Conservation (phyloP, 129 eudicot genomes). For the Flaveria sonorensis region DNA sequence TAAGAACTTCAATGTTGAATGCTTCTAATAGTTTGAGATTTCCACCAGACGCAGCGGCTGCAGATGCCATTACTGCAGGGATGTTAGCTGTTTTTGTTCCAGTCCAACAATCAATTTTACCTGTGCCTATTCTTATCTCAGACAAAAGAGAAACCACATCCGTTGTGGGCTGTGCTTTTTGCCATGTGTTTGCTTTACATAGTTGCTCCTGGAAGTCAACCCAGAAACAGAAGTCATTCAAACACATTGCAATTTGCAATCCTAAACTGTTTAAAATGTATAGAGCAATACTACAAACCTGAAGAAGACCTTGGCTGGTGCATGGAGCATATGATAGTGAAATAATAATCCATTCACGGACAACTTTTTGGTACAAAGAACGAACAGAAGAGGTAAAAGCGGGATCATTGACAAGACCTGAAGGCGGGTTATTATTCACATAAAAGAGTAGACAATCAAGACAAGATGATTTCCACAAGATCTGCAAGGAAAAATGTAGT, state of each 20-base stretch:
- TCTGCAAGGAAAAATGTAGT: slow-evolving; percentile 54
- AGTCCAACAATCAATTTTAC: slow-evolving; percentile 80
- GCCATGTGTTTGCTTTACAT: slow-evolving; percentile 87
- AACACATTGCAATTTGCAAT: slow-evolving; percentile 12
- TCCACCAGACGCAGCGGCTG: slow-evolving; percentile 99
- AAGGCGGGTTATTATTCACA: slow-evolving; percentile 78
- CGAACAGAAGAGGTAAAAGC: slow-evolving; percentile 79
- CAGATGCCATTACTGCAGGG: slow-evolving; percentile 99
- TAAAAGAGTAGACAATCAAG: slow-evolving; percentile 82
- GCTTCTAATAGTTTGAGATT: slow-evolving; percentile 70
- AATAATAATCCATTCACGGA: slow-evolving; percentile 84
- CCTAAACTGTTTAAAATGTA: slow-evolving; percentile 1
- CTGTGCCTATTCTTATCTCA: slow-evolving; percentile 92
- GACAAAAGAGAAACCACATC: slow-evolving; percentile 93
- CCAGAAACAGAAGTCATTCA: neutral
- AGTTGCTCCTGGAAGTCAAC: slow-evolving; percentile 73
- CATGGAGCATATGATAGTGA: slow-evolving; percentile 99
- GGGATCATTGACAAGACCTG: slow-evolving; percentile 78
- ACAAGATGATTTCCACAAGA: slow-evolving; percentile 90
- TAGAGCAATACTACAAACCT: slow-evolving; percentile 45
- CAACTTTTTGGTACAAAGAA: slow-evolving; percentile 80
- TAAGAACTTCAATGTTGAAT: slow-evolving; percentile 89
- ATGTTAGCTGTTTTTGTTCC: slow-evolving; percentile 94
- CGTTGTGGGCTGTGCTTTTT: slow-evolving; percentile 88
- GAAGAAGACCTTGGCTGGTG: slow-evolving; percentile 99